Percentiles rank a stretch among this genome's conserved stretches.
Conservation (phyloP, 306 rosid genomes). For the Canavalia ensiformis region DNA sequence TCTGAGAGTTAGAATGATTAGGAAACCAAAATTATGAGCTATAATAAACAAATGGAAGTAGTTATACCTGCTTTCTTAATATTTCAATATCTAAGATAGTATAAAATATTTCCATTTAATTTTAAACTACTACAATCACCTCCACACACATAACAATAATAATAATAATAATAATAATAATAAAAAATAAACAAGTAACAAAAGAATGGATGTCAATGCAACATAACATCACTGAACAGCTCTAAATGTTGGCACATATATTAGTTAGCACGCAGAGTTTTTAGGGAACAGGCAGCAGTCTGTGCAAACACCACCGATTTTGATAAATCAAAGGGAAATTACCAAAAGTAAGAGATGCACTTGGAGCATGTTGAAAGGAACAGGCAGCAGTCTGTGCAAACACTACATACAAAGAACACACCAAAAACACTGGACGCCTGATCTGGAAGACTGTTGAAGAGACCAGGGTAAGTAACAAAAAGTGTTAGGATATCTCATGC, state of each 20-base stretch:
- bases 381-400: too few species aligned
- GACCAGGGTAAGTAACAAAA: background rate
- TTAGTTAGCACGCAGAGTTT: background rate
- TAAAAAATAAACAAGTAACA: background rate
- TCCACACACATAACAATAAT: too few species aligned
- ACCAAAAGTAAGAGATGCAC: background rate
- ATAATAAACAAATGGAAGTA: constrained; percentile 10
- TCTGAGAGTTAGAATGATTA: constrained; percentile 25
- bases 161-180: background rate
- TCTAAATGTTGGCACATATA: constrained; percentile 3
- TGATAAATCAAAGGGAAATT: background rate
- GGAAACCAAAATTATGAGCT: constrained; percentile 33
- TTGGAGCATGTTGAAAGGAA: background rate
- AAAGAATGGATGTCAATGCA: background rate
- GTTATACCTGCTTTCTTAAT: constrained; percentile 24
- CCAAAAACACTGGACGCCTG: background rate
- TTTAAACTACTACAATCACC: constrained; percentile 13
- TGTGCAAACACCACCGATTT: background rate
- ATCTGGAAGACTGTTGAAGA: background rate
- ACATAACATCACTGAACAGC: constrained; percentile 14
- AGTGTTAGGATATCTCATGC: background rate
- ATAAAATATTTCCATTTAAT: constrained; percentile 36
- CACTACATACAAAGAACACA: background rate
- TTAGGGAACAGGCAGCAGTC: background rate
- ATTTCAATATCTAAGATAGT: constrained; percentile 18